A percentile compares a stretch with the other conserved stretches of the same genome.
These are phyloP conservation scores for Boletus coffeatus DNA, from an alignment of 1,284 basidiomycete genomes.

Conservation along the genomic window DNA sequence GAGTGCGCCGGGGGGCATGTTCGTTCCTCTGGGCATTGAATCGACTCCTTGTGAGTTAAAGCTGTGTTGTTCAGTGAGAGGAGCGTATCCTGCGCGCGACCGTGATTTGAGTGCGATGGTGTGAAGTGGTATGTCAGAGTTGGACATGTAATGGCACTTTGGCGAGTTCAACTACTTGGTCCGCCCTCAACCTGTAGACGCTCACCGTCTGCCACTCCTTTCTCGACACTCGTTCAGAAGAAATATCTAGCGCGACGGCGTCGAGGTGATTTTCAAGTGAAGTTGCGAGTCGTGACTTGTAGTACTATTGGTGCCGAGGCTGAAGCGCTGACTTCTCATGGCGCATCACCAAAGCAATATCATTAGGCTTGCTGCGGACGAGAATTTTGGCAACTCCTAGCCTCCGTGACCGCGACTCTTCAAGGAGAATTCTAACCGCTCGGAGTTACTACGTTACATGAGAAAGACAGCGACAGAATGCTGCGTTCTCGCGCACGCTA, in stretches of 20 bases:
- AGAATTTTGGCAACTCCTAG: too few relatives aligned
- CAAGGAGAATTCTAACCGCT: too few relatives aligned
- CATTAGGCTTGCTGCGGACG: too few relatives aligned
- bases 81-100: constrained; percentile 42
- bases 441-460: background rate
- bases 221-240: background rate
- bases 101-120: constrained; percentile 46
- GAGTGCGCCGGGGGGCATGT: constrained; percentile 32
- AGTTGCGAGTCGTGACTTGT: background rate
- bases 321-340: background rate
- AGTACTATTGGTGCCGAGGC: background rate
- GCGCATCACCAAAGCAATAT: too few relatives aligned
- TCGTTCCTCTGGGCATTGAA: constrained; percentile 17
- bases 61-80: constrained; percentile 34
- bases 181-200: background rate
- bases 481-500: too few relatives aligned
- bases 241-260: background rate
- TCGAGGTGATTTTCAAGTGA: background rate
- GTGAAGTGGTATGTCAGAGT: constrained; percentile 60
- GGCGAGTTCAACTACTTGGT: background rate
- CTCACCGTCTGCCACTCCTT: background rate
- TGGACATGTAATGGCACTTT: constrained; percentile 26
- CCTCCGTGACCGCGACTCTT: too few relatives aligned
- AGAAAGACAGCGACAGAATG: background rate
- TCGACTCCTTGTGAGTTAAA: constrained; percentile 20